Base-by-base conservation (phyloP, 176 grass and related monocot species). In the Tillandsia leiboldiana region DNA sequence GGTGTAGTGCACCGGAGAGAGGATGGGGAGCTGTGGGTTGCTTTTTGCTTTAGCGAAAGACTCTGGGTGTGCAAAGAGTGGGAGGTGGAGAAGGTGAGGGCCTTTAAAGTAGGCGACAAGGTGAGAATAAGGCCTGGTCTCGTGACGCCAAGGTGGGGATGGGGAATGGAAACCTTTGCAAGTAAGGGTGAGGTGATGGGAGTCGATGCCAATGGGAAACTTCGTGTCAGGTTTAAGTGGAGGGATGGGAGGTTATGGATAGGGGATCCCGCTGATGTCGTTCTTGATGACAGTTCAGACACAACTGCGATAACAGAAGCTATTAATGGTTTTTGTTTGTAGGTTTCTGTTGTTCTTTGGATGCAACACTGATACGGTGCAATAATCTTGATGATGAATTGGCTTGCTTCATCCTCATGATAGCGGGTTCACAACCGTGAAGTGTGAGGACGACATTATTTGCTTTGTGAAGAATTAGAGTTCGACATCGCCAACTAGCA, bases 151-250 rank as follows among this genome's bases (percentile, higher is more conserved):
- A 77, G 95, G 59, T 99, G 95, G 90, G 90, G 95, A 42, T 99
- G 95, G 95, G 90, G 90, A 18, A 82, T 84, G 87, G 95, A 99
- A 82, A 99, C 87, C 26, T 88, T 66, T 47, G 84, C 82, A 0
- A 99, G 95, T 65, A 91, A 82, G 83, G 95, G 95, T 0, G 87
- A 94, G 77, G 73, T 99, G 72, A 84, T 84, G 75, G 84, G 90
- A 28, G 87, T 99, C 9, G 95, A 99, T 86, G 95, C 95, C 57
- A 91, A 94, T 23, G 95, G 90, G 79, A 99, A 94, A 65, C 73
- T 99, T 56, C 84, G 95, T 76, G 94, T 99, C 78, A 90, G 82
- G 73, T 99, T 99, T 73, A 84, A 84, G 72, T 99, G 95, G 95
- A 94, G 95, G 82, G 82, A 87, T 86, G 77, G 75, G 62, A 77